Evolutionary conservation across 139 green algal species (phyloP).

Genomic region (Nannochloris sp.): DNA sequence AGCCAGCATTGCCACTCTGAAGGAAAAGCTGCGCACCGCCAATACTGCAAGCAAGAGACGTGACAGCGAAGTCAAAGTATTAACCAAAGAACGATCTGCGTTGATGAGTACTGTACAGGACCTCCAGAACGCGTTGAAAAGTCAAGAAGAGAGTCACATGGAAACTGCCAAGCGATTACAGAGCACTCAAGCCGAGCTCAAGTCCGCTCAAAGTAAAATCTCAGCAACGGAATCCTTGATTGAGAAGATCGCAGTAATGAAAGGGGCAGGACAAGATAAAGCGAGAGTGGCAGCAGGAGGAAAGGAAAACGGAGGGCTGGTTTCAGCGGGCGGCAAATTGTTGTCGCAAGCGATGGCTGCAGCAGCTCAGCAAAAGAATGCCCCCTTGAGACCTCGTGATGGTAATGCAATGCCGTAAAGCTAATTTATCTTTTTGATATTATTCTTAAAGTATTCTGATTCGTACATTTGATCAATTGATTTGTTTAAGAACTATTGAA

Average conservation of each 20-base stretch:
- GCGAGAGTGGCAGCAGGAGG: not conserved
- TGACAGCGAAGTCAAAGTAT: not conserved
- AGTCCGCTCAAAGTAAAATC: not conserved
- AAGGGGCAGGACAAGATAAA: not conserved
- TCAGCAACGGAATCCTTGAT: not conserved
- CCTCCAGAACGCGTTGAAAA: not conserved
- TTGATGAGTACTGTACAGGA: constrained; percentile 1
- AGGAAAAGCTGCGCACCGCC: not conserved
- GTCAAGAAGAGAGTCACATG: not conserved
- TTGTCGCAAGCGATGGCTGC: too few species aligned
- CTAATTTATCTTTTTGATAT: too few species aligned
- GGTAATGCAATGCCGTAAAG: too few species aligned
- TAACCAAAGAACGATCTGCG: not conserved
- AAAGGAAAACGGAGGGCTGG: not conserved
- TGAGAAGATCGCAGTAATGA: not conserved
- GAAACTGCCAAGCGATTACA: not conserved
- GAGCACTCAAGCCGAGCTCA: not conserved
- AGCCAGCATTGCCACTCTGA: too few species aligned
- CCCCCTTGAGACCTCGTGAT: too few species aligned
- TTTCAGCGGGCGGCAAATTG: not conserved
- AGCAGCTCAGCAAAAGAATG: too few species aligned
- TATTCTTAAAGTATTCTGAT: too few species aligned
- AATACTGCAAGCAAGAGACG: not conserved
- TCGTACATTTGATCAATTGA: too few species aligned
- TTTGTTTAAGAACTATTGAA: too few species aligned